These are phyloP conservation scores for Nymphaea colorata DNA, from an alignment of 164 flowering plant species.

Conservation along the genomic window DNA sequence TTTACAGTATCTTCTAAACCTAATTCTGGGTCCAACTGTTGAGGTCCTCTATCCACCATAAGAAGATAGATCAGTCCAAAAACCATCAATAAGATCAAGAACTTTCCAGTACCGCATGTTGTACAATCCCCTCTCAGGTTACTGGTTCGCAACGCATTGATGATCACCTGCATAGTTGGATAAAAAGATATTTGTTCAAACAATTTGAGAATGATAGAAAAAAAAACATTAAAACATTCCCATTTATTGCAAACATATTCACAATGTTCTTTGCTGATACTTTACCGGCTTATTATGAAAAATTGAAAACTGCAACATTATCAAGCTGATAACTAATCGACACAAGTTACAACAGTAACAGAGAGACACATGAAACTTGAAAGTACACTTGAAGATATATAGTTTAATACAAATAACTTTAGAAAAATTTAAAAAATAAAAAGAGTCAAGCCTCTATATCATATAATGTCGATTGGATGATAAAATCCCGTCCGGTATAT, in stretches of 20 bases:
- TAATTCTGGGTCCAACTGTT: slow-evolving; percentile 19
- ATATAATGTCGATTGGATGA: too few relatives aligned
- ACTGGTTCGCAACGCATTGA: slow-evolving; percentile 37
- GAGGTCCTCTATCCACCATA: slow-evolving; percentile 33
- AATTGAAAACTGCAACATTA: neutral
- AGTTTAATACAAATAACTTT: too few relatives aligned
- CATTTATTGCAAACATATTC: too few relatives aligned
- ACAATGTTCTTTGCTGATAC: neutral
- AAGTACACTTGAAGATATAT: too few relatives aligned
- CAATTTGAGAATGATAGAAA: neutral
- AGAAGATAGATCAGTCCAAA: slow-evolving; percentile 57
- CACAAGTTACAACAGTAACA: neutral
- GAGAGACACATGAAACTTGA: too few relatives aligned
- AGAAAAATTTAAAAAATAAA: too few relatives aligned
- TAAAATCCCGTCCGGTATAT: too few relatives aligned
- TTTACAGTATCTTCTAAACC: slow-evolving; percentile 14
- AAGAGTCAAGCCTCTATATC: too few relatives aligned
- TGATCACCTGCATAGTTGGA: slow-evolving; percentile 39
- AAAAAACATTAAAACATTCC: neutral
- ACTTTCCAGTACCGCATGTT: slow-evolving; percentile 77
- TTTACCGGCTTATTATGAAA: neutral
- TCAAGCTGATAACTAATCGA: neutral
- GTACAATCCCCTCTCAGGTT: slow-evolving; percentile 43
- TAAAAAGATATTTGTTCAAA: slow-evolving; percentile 1
- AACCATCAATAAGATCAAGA: slow-evolving; percentile 53